Conservation (phyloP, 2,329 filamentous ascomycete genomes). For the Colletotrichum orchidophilum region DNA sequence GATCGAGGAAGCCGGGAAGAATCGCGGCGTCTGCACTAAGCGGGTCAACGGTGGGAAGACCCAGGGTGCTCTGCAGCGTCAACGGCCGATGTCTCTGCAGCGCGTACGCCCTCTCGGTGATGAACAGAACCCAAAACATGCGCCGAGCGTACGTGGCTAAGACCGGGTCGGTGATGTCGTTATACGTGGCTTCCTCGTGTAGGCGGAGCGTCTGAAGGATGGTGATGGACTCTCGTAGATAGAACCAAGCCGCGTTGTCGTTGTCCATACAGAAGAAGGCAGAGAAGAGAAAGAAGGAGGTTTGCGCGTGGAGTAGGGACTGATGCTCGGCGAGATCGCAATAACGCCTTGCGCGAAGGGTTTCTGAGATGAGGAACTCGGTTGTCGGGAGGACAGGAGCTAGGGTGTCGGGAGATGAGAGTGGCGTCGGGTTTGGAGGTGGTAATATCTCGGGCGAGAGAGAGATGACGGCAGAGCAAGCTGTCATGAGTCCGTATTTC, state of each 20-base stretch:
- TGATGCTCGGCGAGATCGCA: slow-evolving; percentile 40
- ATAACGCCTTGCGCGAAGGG: slow-evolving; percentile 35
- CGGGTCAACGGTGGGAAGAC: background rate
- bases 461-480: background rate
- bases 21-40: background rate
- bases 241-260: slow-evolving; percentile 44
- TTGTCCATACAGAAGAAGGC: slow-evolving; percentile 42
- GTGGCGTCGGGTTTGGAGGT: background rate
- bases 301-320: slow-evolving; percentile 40
- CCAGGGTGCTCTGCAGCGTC: background rate
- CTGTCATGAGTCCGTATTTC: background rate
- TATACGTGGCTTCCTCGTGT: background rate
- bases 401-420: background rate
- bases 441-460: background rate
- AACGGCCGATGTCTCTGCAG: background rate
- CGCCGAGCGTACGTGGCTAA: background rate
- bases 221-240: background rate
- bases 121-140: background rate
- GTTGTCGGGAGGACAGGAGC: background rate
- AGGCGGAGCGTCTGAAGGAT: background rate
- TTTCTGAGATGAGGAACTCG: background rate
- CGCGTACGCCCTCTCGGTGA: background rate
- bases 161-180: background rate
- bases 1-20: background rate
- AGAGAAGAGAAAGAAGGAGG: slow-evolving; percentile 45